Evolutionary conservation across 768 basidiomycete genomes (phyloP).

Genomic region (Leccinum barrowsii): DNA sequence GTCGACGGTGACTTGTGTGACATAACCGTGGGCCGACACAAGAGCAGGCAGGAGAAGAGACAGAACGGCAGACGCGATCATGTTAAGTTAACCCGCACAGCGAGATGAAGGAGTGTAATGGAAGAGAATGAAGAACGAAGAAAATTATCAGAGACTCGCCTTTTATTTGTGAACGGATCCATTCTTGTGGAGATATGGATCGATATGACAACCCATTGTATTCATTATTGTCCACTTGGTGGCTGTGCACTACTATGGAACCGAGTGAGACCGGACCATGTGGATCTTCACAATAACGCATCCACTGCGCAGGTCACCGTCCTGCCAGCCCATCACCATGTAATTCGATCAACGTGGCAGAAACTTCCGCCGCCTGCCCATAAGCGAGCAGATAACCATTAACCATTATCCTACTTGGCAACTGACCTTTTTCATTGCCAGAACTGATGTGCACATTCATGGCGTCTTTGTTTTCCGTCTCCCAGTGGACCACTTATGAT

Average conservation of each 20-base stretch:
- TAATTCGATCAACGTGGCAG: too few relatives aligned
- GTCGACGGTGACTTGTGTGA: conserved; percentile 26
- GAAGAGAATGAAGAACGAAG: neutral
- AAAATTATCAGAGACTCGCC: neutral
- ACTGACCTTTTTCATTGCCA: neutral
- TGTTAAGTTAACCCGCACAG: conserved; percentile 22
- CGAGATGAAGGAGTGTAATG: conserved; percentile 10
- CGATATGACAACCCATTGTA: neutral
- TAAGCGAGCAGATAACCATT: too few relatives aligned
- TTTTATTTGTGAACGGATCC: neutral
- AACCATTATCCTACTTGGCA: too few relatives aligned
- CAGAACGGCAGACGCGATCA: conserved; percentile 14
- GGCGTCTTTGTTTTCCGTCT: neutral
- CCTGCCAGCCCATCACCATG: too few relatives aligned
- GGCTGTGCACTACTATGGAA: neutral
- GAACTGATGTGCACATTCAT: neutral
- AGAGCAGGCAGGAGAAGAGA: conserved; percentile 22
- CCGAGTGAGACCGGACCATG: neutral
- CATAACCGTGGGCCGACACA: conserved; percentile 29
- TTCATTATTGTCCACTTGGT: neutral
- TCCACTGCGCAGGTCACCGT: neutral
- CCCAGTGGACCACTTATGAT: neutral
- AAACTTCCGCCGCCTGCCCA: too few relatives aligned
- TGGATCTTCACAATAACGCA: neutral
- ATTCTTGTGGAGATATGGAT: neutral